Evolutionary conservation across 208 protist species (phyloP).

Genomic region (Crithidia expoeki): DNA sequence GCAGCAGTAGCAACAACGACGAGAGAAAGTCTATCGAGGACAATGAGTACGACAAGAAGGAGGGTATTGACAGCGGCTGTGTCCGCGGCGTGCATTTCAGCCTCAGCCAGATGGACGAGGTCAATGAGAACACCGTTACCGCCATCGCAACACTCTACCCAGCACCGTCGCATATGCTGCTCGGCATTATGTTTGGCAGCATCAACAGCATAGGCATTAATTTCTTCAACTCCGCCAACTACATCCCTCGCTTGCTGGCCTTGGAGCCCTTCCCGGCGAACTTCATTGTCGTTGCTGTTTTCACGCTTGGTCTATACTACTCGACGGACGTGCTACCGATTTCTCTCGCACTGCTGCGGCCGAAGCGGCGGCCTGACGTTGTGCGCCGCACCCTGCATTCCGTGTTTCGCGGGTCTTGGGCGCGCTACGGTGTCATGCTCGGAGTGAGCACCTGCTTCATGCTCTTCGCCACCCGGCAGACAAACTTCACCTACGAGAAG

Average conservation of each 20-base stretch:
- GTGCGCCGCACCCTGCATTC: slow-evolving; percentile 22
- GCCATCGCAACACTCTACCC: slow-evolving; percentile 54
- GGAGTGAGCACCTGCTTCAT: slow-evolving; percentile 44
- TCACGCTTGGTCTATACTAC: slow-evolving; percentile 58
- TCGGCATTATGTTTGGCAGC: slow-evolving; percentile 56
- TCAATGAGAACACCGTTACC: slow-evolving; percentile 46
- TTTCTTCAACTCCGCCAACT: slow-evolving; percentile 68
- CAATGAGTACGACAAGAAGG: slow-evolving; percentile 6
- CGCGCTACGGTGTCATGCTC: slow-evolving; percentile 42
- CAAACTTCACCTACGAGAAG: slow-evolving; percentile 67
- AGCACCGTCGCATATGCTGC: slow-evolving; percentile 29
- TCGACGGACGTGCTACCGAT: slow-evolving; percentile 57
- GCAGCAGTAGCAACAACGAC: not conserved
- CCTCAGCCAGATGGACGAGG: slow-evolving; percentile 34
- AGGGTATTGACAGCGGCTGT: not conserved
- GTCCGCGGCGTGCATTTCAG: slow-evolving; percentile 24
- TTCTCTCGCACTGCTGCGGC: slow-evolving; percentile 30
- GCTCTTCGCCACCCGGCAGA: slow-evolving; percentile 74
- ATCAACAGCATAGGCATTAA: slow-evolving; percentile 44
- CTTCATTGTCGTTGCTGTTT: slow-evolving; percentile 47
- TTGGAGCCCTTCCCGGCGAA: slow-evolving; percentile 70
- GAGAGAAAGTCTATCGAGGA: not conserved
- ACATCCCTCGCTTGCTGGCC: slow-evolving; percentile 75
- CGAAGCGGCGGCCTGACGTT: slow-evolving; percentile 11
- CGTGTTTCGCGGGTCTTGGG: slow-evolving; percentile 36